Evolutionary conservation across 192 early-diverging fungal genomes (phyloP), one percentile per base, ranked within the genome.

Genomic region (Linnemannia hyalina): DNA sequence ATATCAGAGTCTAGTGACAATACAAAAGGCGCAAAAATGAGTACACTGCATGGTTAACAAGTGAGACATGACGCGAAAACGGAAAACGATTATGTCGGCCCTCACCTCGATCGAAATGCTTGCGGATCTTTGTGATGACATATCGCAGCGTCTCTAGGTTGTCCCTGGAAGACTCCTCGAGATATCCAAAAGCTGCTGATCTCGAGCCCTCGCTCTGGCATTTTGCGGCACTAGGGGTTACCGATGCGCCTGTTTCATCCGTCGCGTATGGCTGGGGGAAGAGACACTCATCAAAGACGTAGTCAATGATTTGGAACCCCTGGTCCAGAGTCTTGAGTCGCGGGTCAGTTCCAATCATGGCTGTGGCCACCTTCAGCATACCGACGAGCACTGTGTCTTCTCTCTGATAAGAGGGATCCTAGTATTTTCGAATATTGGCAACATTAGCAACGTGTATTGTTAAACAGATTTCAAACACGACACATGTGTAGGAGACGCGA

Each of bases 371-470:
- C 52, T 84, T 85, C 1, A 90, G 78, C 82, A 90, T 87, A 20
- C 89, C 89, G 35, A 89, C 52, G 9, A 90, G 76, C 18, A 90
- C 76, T 16, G 88, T 89, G 73, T 90, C 89, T 26, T 90, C 89
- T 10, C 63, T 81, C 29, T 26, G 22, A 35, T 40, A 77, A 68
- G 74, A 68, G 10, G 68, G 15, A 15, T 36, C 38, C 54, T 69
- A 76, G 5, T 77, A 5, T 32, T 73, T 47, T 7, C 1, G 35
- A 20, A 22, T 29, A 63, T 8, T 65, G 18, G 36, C 0, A 49
- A 8, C 35, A 68, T 76, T 46, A 44, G 54, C 4, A 76, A 55
- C 26, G 29, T 35, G 52, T 49, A 7, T 36, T 69, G 49, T 32
- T 49, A 36, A 41, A 69, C 38, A 16, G 36, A 7, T 36, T 47